Evolutionary conservation across 345 rosid genomes (phyloP).

Genomic region (Euphorbia lathyris): DNA sequence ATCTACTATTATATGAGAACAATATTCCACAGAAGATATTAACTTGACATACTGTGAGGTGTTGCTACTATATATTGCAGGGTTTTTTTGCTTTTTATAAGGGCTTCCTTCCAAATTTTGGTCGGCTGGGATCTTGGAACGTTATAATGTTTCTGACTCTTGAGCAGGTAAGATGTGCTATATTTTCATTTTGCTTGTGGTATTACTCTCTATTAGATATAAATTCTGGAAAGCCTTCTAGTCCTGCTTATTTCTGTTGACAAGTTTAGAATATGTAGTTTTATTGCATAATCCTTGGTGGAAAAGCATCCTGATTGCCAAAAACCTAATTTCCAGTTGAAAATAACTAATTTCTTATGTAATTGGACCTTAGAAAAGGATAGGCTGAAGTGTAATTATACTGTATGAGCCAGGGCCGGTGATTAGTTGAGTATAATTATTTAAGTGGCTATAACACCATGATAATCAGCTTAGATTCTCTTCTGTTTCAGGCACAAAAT

Average conservation of each 20-base stretch:
- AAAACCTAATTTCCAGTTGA: not conserved
- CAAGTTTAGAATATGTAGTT: not conserved
- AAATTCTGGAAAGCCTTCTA: not conserved
- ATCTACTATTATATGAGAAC: not conserved
- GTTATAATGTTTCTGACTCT: constrained; percentile 95
- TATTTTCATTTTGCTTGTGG: not conserved
- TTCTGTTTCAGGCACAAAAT: not conserved
- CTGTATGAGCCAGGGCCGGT: not conserved
- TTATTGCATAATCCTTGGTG: not conserved
- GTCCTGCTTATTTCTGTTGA: constrained; percentile 2
- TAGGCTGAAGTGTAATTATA: not conserved
- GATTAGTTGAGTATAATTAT: not conserved
- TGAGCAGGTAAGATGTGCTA: constrained; percentile 72
- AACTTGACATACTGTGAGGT: constrained; percentile 3
- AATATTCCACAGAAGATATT: not conserved
- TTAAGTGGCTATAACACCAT: not conserved
- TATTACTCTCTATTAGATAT: not conserved
- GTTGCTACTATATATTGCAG: constrained; percentile 35
- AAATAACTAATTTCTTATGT: not conserved
- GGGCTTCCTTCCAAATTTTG: constrained; percentile 93
- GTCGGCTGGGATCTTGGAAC: constrained; percentile 97
- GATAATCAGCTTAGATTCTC: not conserved
- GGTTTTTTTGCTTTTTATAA: constrained; percentile 87
- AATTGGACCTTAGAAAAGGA: not conserved
- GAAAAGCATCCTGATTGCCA: not conserved